These are phyloP conservation scores for Penicillium flavigenum DNA, from an alignment of 495 filamentous ascomycete genomes.

Conservation along the genomic window DNA sequence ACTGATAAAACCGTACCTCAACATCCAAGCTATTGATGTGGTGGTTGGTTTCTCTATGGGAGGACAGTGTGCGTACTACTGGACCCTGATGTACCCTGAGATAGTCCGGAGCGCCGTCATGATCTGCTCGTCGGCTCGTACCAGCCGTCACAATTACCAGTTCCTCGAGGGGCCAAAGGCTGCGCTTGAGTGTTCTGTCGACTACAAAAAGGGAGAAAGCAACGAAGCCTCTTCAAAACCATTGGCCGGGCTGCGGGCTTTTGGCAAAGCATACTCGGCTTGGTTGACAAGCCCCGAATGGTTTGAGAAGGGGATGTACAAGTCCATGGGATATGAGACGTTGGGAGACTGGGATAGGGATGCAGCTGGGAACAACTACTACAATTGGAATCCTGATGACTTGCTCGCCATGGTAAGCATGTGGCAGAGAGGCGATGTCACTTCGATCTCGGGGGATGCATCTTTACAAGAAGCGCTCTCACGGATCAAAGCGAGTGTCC, in stretches of 20 bases:
- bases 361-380: constrained; percentile 48
- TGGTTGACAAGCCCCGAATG: constrained; percentile 67
- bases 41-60: constrained; percentile 66
- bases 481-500: constrained; percentile 54
- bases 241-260: constrained; percentile 54
- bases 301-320: constrained; percentile 59
- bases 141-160: constrained; percentile 64
- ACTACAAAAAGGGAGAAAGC: constrained; percentile 32
- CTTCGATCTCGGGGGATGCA: neutral
- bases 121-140: constrained; percentile 64
- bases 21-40: constrained; percentile 50
- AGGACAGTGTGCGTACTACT: constrained; percentile 62
- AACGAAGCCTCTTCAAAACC: constrained; percentile 12
- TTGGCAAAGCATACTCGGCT: constrained; percentile 64
- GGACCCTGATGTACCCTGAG: constrained; percentile 60
- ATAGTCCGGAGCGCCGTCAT: constrained; percentile 57
- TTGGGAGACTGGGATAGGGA: constrained; percentile 60
- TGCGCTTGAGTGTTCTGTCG: constrained; percentile 42
- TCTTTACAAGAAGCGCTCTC: neutral
- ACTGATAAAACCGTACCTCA: constrained; percentile 55
- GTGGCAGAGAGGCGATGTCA: constrained; percentile 54
- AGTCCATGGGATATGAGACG: constrained; percentile 51
- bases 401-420: constrained; percentile 61
- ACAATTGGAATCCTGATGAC: constrained; percentile 55
- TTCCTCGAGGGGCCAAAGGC: constrained; percentile 62